Evolutionary conservation across 78 protist genomes (phyloP).

Genomic region (Polysphondylium violaceum): DNA sequence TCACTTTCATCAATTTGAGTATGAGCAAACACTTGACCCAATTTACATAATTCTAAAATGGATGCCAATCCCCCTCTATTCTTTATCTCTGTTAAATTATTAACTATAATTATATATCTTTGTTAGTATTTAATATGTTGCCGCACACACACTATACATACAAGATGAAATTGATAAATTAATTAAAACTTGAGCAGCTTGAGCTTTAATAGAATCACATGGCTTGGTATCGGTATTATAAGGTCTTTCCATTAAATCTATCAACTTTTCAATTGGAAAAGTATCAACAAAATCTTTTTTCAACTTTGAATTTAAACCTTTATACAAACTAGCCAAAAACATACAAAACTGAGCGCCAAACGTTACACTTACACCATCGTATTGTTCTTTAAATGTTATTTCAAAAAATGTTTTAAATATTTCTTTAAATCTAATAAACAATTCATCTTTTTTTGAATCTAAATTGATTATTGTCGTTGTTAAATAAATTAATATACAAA

Average conservation of each 20-base stretch:
- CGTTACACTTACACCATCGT: neutral
- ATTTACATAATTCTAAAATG: constrained; percentile 58
- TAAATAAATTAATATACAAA: neutral
- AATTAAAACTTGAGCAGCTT: constrained; percentile 64
- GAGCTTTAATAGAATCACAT: constrained; percentile 30
- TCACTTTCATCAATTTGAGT: constrained; percentile 58
- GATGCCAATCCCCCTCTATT: constrained; percentile 24
- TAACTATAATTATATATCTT: neutral
- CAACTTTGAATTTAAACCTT: neutral
- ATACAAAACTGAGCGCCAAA: neutral
- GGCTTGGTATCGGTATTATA: neutral
- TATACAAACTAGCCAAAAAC: constrained; percentile 22
- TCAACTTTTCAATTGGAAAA: constrained; percentile 32
- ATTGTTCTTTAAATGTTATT: constrained; percentile 28
- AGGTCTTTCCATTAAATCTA: constrained; percentile 41
- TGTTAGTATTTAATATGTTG: neutral
- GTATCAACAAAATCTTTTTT: constrained; percentile 43
- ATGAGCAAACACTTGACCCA: constrained; percentile 49
- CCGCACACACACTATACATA: neutral
- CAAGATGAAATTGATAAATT: constrained; percentile 22
- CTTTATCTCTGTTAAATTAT: constrained; percentile 16
- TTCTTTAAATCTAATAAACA: constrained; percentile 25
- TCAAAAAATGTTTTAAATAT: constrained; percentile 31
- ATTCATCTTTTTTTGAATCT: constrained; percentile 43
- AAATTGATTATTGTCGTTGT: neutral